A percentile compares a stretch with the other conserved stretches of the same genome.
Conservation (phyloP, 495 filamentous ascomycete genomes). For the Trichoderma gamsii region DNA sequence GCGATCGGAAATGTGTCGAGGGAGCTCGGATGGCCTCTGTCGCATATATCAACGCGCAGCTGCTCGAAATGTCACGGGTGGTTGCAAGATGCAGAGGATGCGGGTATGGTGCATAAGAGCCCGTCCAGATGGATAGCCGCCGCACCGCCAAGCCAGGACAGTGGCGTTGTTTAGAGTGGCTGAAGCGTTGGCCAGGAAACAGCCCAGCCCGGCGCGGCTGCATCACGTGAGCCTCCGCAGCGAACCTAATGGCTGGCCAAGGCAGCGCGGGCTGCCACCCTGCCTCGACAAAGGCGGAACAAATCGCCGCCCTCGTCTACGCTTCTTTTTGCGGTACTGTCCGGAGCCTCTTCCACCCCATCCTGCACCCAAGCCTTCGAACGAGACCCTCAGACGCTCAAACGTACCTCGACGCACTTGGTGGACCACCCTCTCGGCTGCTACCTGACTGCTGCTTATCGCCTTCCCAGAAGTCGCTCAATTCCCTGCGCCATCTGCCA, state of each 20-base stretch:
- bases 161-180: neutral
- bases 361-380: neutral
- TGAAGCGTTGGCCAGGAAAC: neutral
- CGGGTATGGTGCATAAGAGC: neutral
- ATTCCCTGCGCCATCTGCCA: conserved; percentile 1
- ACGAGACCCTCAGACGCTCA: neutral
- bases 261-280: conserved; percentile 11
- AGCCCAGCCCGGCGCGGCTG: neutral
- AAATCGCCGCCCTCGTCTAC: neutral
- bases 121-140: neutral
- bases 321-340: conserved; percentile 7
- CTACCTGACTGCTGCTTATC: neutral
- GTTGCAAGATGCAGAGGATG: conserved; percentile 1
- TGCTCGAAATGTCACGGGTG: too few species aligned
- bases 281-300: conserved; percentile 4
- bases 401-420: neutral
- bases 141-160: neutral
- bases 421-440: neutral
- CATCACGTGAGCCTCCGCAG: conserved; percentile 1
- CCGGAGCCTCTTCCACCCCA: conserved; percentile 2
- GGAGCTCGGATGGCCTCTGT: neutral
- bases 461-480: neutral
- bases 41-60: neutral
- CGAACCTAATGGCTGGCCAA: neutral
- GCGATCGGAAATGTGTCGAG: neutral